Base-by-base conservation (phyloP, 2,329 filamentous ascomycete species). In the Fusarium setosum region DNA sequence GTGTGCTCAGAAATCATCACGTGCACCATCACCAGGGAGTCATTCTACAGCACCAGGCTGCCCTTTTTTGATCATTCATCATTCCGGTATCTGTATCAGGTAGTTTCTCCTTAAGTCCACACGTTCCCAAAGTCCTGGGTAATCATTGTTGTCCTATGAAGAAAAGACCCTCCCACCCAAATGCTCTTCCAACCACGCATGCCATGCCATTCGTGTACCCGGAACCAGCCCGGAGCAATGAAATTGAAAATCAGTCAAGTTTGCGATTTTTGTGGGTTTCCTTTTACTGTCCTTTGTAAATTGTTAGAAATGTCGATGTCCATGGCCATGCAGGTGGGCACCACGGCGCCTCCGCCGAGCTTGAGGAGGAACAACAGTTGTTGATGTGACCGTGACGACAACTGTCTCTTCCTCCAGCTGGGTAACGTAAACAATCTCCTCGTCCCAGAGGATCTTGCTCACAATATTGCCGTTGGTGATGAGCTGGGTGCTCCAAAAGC, bases 401-500 rank as follows among this genome's bases (percentile, higher is more conserved):
- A 78, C 73, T 3, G 80, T 80, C 20, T 76, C 73, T 21, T 79
- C 77, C 13, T 78, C 71, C 23, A 80, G 73, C 54, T 82, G 75
- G 1, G 84, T 87, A 15, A 87, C 83, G 50, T 83, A 87, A 24
- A 88, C 81, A 5, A 82, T 71, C 42, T 85, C 81, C 75, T 88
- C 81, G 51, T 85, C 83, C 82, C 85, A 87, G 12, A 88, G 74
- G 20, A 90, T 81, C 76, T 89, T 83, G 62, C 81, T 81, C 12
- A 90, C 84, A 7, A 82, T 68, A 41, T 80, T 79, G 50, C 81
- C 82, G 9, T 77, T 77, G 17, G 86, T 88, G 44, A 83, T 62
- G 61, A 81, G 88, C 66, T 87, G 75, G 6, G 86, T 90, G 73
- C 83, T 85, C 61, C 66, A 81, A 65, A 68, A 76, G 57, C 68